Base-by-base conservation (phyloP, 2,329 filamentous ascomycete species). In the Aspergillus sp. region DNA sequence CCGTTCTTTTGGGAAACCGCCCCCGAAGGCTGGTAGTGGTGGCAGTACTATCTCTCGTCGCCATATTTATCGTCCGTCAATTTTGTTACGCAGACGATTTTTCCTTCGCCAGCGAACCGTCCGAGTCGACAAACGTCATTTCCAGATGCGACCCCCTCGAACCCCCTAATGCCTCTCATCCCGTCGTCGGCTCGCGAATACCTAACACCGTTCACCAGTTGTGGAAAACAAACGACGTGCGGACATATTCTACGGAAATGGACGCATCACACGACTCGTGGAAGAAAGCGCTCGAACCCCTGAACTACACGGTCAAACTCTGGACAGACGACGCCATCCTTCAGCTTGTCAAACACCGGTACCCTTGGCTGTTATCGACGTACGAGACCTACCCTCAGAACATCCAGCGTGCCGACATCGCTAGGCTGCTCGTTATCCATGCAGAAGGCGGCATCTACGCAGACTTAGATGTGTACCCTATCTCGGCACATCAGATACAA, bases 391-490 rank as follows among this genome's bases (percentile, higher is more conserved):
- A 46, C 13, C 34, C 40, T 12, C 37, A 43, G 6, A 40, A 41
- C 24, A 46, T 46, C 19, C 43, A 46, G 27, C 40, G 43, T 26
- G 40, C 42, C 15, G 42, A 46, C 26, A 25, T 46, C 10, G 43
- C 40, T 4, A 46, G 42, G 20, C 32, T 44, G 19, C 30, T 43
- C 4, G 29, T 46, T n/a, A 26, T 46, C 24, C 42, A 44, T 17
- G 32, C 40, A 4, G 37, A 44, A 26, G 42, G 42, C 16, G 42
- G 42, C 3, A 39, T 46, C n/a, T 46, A 46, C 24, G 32, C 37
- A 15, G 42, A 46, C 27, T 16, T 44, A 7, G 43, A 44, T 25
- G 40, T 46, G 2, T 34, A 40, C 11, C 42, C 42, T 4, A 35
- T 24, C 20, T 27, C 32, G 5, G 29, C 33, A 11, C 35, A 35